Evolutionary conservation across 768 basidiomycete species (phyloP).

Genomic region (Lentinula boryana): DNA sequence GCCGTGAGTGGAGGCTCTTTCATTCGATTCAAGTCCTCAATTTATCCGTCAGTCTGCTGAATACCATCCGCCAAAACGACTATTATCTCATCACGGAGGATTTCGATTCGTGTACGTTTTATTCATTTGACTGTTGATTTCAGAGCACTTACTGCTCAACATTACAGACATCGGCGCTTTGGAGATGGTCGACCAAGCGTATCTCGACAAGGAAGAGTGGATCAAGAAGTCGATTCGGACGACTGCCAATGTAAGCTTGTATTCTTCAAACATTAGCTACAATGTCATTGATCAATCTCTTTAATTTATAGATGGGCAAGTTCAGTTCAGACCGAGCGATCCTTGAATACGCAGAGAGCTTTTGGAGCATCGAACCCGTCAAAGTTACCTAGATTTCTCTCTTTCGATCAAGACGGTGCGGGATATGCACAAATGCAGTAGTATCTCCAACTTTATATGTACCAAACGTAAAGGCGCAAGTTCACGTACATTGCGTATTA

Average conservation of each 20-base stretch:
- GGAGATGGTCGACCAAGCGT: conserved; percentile 84
- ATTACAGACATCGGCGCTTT: conserved; percentile 72
- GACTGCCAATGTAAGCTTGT: conserved; percentile 54
- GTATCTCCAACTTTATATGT: too few relatives aligned
- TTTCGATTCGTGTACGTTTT: conserved; percentile 78
- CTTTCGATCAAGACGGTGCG: not conserved
- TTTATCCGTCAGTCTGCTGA: conserved; percentile 44
- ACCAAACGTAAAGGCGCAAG: too few relatives aligned
- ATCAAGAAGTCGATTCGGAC: conserved; percentile 86
- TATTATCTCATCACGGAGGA: conserved; percentile 86
- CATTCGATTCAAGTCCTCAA: not conserved
- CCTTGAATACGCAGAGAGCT: conserved; percentile 85
- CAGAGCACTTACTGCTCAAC: not conserved
- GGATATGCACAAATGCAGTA: too few relatives aligned
- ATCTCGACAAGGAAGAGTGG: conserved; percentile 81
- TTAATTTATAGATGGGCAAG: conserved; percentile 72
- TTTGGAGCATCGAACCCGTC: conserved; percentile 67
- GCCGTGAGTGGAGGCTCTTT: conserved; percentile 48
- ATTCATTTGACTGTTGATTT: not conserved
- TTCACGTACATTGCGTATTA: too few relatives aligned
- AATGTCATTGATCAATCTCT: not conserved
- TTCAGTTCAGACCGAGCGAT: conserved; percentile 95
- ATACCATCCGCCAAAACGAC: conserved; percentile 72
- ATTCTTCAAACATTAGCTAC: not conserved
- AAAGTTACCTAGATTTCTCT: conserved; percentile 13